Evolutionary conservation across 371 early-diverging fungal species (phyloP).

Genomic region (Haplosporangium sp.): DNA sequence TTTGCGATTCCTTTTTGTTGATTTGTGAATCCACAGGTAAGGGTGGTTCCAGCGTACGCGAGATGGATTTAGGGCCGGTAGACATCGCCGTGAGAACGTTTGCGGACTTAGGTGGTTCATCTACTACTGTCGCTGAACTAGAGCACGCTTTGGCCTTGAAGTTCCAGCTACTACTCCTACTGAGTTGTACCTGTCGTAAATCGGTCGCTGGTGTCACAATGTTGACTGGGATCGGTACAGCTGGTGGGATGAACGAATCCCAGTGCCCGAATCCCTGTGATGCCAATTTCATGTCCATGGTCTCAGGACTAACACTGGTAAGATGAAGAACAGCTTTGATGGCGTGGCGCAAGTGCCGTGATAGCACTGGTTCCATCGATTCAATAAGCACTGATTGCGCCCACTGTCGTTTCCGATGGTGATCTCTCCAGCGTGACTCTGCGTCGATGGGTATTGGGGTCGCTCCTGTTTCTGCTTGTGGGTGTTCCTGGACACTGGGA

Average conservation of each 20-base stretch:
- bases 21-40: not conserved
- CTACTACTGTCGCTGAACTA: not conserved
- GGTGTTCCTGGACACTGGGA: not conserved
- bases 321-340: constrained; percentile 60
- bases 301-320: constrained; percentile 58
- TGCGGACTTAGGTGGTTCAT: not conserved
- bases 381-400: constrained; percentile 52
- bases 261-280: constrained; percentile 17
- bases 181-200: not conserved
- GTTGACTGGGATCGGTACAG: not conserved
- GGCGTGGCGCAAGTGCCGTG: constrained; percentile 57
- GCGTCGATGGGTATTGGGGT: constrained; percentile 45
- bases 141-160: not conserved
- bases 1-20: not conserved
- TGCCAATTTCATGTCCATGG: constrained; percentile 47
- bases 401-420: constrained; percentile 49
- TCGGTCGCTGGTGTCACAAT: not conserved
- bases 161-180: not conserved
- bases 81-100: not conserved
- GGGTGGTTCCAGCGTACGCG: constrained; percentile 7
- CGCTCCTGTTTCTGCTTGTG: not conserved
- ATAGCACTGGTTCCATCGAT: constrained; percentile 57
- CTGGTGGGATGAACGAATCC: constrained; percentile 35
- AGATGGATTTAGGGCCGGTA: not conserved
- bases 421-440: constrained; percentile 54